phyloP scores from a whole-genome alignment of 441 rosid species.

The Hypseocharis bilobata region DNA sequence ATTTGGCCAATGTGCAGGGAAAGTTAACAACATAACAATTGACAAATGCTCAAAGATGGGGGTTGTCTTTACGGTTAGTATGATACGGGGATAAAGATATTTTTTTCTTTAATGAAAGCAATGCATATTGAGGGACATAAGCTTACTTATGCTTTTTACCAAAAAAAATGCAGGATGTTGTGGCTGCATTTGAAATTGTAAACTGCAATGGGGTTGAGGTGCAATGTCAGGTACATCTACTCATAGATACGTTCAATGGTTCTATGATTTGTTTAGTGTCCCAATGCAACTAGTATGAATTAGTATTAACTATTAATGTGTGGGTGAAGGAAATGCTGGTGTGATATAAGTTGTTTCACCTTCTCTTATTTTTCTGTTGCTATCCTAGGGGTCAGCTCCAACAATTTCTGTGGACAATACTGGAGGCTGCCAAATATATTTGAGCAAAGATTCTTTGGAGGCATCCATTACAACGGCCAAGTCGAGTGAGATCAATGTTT shows the following conservation, averaged over 20 bases:
- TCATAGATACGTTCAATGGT: not conserved
- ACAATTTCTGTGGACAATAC: constrained; percentile 90
- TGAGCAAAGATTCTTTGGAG: constrained; percentile 64
- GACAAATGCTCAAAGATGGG: constrained; percentile 95
- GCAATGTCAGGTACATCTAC: constrained; percentile 74
- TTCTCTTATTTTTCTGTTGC: constrained; percentile 11
- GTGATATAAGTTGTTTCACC: not conserved
- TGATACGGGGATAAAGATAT: not conserved
- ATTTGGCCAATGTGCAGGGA: constrained; percentile 48
- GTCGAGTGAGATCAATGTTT: constrained; percentile 81
- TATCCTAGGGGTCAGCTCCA: constrained; percentile 81
- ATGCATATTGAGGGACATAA: not conserved
- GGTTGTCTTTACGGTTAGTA: constrained; percentile 68
- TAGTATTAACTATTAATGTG: not conserved
- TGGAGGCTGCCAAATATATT: constrained; percentile 71
- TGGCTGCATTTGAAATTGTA: constrained; percentile 92
- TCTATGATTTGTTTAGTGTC: not conserved
- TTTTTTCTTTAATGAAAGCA: constrained; percentile 6
- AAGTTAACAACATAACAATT: constrained; percentile 86
- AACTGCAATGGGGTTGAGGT: constrained; percentile 85
- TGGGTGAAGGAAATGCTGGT: not conserved
- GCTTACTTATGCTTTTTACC: constrained; percentile 17
- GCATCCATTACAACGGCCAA: constrained; percentile 86
- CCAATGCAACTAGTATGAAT: not conserved
- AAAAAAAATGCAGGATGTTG: constrained; percentile 58